Evolutionary conservation across 2,329 filamentous ascomycete genomes (phyloP).

Genomic region (Alternaria rosae): DNA sequence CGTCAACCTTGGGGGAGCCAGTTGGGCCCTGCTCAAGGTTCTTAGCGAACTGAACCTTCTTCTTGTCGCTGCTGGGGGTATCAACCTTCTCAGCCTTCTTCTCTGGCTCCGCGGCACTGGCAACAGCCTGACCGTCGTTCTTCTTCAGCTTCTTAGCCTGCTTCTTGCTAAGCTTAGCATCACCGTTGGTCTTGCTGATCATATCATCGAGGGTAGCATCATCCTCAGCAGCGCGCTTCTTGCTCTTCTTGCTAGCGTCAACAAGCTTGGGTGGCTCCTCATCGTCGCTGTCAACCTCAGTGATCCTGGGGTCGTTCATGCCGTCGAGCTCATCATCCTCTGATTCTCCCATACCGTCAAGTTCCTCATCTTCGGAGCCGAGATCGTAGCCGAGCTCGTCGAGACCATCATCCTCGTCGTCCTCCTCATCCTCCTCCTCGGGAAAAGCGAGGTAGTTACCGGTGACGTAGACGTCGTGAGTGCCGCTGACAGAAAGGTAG

Average conservation of each 20-base stretch:
- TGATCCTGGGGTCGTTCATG: conserved; percentile 80
- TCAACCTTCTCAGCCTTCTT: conserved; percentile 60
- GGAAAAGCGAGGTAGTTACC: conserved; percentile 90
- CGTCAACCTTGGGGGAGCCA: conserved; percentile 57
- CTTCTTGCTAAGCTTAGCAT: conserved; percentile 89
- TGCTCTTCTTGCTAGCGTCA: conserved; percentile 65
- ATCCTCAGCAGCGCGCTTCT: conserved; percentile 83
- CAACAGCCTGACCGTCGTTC: conserved; percentile 89
- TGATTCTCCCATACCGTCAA: conserved; percentile 64
- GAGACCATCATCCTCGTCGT: conserved; percentile 65
- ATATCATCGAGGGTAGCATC: conserved; percentile 76
- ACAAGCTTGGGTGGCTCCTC: conserved; percentile 67
- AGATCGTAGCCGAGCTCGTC: conserved; percentile 79
- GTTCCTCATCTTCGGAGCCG: conserved; percentile 79
- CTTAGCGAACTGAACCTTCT: conserved; percentile 99
- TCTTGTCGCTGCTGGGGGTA: conserved; percentile 63
- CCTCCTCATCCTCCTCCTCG: conserved; percentile 65
- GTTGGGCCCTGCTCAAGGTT: conserved; percentile 97
- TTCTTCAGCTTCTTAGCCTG: conserved; percentile 98
- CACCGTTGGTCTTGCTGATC: conserved; percentile 77
- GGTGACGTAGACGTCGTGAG: conserved; percentile 88
- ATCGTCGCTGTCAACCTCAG: conserved; percentile 82
- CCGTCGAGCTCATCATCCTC: conserved; percentile 60
- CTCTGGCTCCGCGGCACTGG: conserved; percentile 60
- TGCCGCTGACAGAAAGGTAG: conserved; percentile 90